These are phyloP conservation scores for Aspergillus neoniger DNA, from an alignment of 2,329 filamentous ascomycete genomes.

Conservation along the genomic window DNA sequence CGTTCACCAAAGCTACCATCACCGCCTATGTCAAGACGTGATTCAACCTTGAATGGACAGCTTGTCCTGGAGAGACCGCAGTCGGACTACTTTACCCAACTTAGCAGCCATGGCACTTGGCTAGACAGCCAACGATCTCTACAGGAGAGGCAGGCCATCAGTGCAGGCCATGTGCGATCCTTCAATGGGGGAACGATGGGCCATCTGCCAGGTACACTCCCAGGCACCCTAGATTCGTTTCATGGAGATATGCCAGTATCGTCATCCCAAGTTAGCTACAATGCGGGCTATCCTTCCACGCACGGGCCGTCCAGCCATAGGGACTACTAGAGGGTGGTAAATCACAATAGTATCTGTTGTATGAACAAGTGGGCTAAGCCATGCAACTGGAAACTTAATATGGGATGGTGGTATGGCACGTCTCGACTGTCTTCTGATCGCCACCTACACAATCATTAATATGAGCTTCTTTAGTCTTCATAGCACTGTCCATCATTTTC, in stretches of 20 bases:
- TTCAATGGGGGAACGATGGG: conserved; percentile 25
- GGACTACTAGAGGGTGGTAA: conserved; percentile 26
- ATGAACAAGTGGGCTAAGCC: background rate
- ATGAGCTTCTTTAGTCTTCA: background rate
- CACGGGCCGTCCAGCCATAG: conserved; percentile 32
- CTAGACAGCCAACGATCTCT: conserved; percentile 29
- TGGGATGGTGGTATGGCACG: background rate
- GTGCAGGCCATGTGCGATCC: conserved; percentile 23
- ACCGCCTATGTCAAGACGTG: conserved; percentile 38
- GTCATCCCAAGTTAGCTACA: conserved; percentile 34
- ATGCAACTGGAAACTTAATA: background rate
- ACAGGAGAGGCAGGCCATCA: conserved; percentile 21
- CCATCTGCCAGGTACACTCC: conserved; percentile 28
- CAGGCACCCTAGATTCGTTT: conserved; percentile 34
- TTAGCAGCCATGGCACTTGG: conserved; percentile 33
- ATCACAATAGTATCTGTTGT: background rate
- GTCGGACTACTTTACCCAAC: conserved; percentile 31
- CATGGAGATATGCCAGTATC: conserved; percentile 31
- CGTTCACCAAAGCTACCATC: conserved; percentile 41
- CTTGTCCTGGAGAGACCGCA: conserved; percentile 30
- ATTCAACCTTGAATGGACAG: conserved; percentile 36
- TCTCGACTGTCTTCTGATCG: background rate
- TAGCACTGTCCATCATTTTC: background rate
- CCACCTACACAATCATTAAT: background rate
- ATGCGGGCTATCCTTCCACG: conserved; percentile 28